A percentile compares a stretch with the other conserved stretches of the same genome.
These are phyloP conservation scores for Debaryomyces psychrophilus DNA, from an alignment of 1,139 yeast genomes.

Conservation along the genomic window DNA sequence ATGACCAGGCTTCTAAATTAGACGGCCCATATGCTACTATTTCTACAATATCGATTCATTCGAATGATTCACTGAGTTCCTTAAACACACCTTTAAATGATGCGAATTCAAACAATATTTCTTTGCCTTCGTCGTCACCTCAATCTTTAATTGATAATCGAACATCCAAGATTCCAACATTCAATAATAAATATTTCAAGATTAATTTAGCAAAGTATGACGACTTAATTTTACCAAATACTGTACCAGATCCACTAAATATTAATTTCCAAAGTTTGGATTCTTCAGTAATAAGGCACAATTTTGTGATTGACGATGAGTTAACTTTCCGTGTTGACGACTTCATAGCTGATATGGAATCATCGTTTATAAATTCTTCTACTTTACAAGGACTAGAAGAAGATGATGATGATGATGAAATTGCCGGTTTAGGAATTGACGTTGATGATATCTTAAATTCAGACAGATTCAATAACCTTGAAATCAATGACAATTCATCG, in stretches of 20 bases:
- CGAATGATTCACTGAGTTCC: slow-evolving; percentile 28
- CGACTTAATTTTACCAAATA: neutral
- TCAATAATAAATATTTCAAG: slow-evolving; percentile 44
- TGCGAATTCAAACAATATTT: neutral
- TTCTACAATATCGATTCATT: slow-evolving; percentile 33
- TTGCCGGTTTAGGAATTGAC: slow-evolving; percentile 48
- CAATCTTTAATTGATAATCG: slow-evolving; percentile 21
- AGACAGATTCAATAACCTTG: slow-evolving; percentile 43
- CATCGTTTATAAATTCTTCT: slow-evolving; percentile 19
- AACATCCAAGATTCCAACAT: slow-evolving; percentile 34
- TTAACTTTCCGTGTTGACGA: slow-evolving; percentile 45
- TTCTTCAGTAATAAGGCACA: slow-evolving; percentile 29
- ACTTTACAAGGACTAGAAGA: slow-evolving; percentile 30
- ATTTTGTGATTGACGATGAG: slow-evolving; percentile 36
- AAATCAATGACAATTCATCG: slow-evolving; percentile 21
- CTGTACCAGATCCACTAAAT: slow-evolving; percentile 8
- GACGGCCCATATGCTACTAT: slow-evolving; percentile 16
- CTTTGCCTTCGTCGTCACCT: neutral
- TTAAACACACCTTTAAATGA: slow-evolving; percentile 5
- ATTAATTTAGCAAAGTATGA: slow-evolving; percentile 26
- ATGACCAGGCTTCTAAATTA: neutral
- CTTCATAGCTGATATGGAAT: slow-evolving; percentile 37
- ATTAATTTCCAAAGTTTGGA: slow-evolving; percentile 21
- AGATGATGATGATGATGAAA: slow-evolving; percentile 41
- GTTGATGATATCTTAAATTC: slow-evolving; percentile 50